These are phyloP conservation scores for Eucalyptus pauciflora DNA, from an alignment of 345 rosid species.

Conservation along the genomic window DNA sequence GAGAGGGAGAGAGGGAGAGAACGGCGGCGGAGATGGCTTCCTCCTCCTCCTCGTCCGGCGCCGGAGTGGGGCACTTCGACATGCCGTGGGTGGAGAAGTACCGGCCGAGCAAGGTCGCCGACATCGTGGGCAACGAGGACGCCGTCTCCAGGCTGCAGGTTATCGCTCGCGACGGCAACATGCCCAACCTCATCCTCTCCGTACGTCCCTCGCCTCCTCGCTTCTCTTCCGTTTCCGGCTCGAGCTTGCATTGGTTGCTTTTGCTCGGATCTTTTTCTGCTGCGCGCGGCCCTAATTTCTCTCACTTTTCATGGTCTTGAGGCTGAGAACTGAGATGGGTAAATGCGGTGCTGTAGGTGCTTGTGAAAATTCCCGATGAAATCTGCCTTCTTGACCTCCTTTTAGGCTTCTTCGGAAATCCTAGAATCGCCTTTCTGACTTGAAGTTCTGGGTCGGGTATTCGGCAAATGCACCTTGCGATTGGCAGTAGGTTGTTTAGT, in stretches of 20 bases:
- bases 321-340: background rate
- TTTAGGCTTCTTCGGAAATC: background rate
- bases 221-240: background rate
- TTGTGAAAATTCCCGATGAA: background rate
- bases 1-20: background rate
- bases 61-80: constrained; percentile 33
- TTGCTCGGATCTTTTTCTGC: background rate
- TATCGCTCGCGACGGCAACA: constrained; percentile 93
- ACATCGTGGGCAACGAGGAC: constrained; percentile 87
- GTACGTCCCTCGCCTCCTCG: constrained; percentile 9
- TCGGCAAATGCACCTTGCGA: background rate
- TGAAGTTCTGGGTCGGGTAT: background rate
- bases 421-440: background rate
- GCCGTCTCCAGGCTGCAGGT: constrained; percentile 89
- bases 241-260: background rate
- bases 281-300: background rate
- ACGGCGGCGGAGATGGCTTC: constrained; percentile 26
- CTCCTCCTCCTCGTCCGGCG: constrained; percentile 35
- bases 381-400: background rate
- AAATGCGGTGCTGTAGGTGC: background rate
- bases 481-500: background rate
- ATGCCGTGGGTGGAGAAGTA: constrained; percentile 99
- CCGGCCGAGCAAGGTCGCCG: constrained; percentile 64
- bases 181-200: constrained; percentile 86
- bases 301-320: background rate